Evolutionary conservation across 1,284 basidiomycete genomes (phyloP).

Genomic region (Marasmius oreades): DNA sequence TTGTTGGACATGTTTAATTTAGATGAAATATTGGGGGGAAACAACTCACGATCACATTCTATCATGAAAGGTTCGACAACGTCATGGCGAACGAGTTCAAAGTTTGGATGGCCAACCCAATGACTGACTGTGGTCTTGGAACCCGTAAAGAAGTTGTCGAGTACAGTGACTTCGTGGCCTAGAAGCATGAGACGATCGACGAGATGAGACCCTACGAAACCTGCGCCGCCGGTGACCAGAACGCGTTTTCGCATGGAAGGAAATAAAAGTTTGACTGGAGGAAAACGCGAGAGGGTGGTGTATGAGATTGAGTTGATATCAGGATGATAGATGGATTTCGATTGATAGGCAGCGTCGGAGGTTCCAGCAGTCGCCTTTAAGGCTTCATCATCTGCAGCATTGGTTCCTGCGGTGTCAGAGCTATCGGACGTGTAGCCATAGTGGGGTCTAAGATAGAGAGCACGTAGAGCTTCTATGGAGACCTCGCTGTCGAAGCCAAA

Average conservation of each 20-base stretch:
- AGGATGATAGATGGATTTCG: conserved; percentile 82
- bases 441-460: conserved; percentile 83
- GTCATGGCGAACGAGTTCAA: conserved; percentile 96
- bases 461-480: conserved; percentile 72
- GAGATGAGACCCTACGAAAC: conserved; percentile 97
- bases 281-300: conserved; percentile 87
- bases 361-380: conserved; percentile 38
- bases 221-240: conserved; percentile 93
- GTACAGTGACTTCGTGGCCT: conserved; percentile 95
- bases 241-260: conserved; percentile 82
- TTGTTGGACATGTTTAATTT: conserved; percentile 8
- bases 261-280: conserved; percentile 85
- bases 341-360: conserved; percentile 58
- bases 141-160: conserved; percentile 99
- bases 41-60: conserved; percentile 85
- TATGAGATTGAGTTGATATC: conserved; percentile 81
- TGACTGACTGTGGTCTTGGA: conserved; percentile 92
- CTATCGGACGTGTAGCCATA: conserved; percentile 54
- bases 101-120: conserved; percentile 97
- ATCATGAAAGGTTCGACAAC: conserved; percentile 96
- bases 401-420: conserved; percentile 32
- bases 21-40: neutral
- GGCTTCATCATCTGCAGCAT: conserved; percentile 35
- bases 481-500: conserved; percentile 90
- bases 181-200: conserved; percentile 96